A percentile compares a stretch with the other conserved stretches of the same genome.
These are phyloP conservation scores for Suhomyces bolitotheri DNA, from an alignment of 1,139 yeast genomes.

Conservation along the genomic window DNA sequence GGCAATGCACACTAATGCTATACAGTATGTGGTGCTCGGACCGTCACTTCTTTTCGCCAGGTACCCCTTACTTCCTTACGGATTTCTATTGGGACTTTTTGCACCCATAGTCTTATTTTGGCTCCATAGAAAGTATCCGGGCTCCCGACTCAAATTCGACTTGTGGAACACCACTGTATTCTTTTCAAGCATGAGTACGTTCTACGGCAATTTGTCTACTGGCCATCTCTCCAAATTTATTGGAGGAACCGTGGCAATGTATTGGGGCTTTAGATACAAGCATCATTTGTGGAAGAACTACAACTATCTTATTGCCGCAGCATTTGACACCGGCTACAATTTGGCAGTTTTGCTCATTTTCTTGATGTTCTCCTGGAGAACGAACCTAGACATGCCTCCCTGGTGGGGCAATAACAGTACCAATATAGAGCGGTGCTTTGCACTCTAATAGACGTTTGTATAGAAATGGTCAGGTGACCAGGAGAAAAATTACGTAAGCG, in stretches of 20 bases:
- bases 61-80: constrained; percentile 45
- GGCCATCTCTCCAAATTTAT: constrained; percentile 49
- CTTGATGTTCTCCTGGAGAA: constrained; percentile 34
- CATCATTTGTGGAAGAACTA: constrained; percentile 42
- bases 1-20: constrained; percentile 46
- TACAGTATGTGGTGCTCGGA: constrained; percentile 52
- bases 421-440: constrained; percentile 47
- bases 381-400: constrained; percentile 33
- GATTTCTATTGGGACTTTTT: constrained; percentile 42
- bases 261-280: constrained; percentile 39
- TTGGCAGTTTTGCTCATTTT: constrained; percentile 41
- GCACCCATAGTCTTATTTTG: constrained; percentile 36
- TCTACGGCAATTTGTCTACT: constrained; percentile 53
- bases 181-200: constrained; percentile 47
- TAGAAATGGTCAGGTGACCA: constrained; percentile 4
- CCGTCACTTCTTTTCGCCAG: constrained; percentile 43
- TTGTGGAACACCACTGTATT: constrained; percentile 52
- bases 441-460: too few relatives aligned
- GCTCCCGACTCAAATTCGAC: constrained; percentile 28
- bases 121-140: constrained; percentile 28
- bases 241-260: constrained; percentile 49
- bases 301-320: constrained; percentile 51
- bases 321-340: constrained; percentile 52
- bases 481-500: too few relatives aligned
- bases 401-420: constrained; percentile 52